phyloP scores from a whole-genome alignment of 306 rosid genomes.

The Canavalia ensiformis region DNA sequence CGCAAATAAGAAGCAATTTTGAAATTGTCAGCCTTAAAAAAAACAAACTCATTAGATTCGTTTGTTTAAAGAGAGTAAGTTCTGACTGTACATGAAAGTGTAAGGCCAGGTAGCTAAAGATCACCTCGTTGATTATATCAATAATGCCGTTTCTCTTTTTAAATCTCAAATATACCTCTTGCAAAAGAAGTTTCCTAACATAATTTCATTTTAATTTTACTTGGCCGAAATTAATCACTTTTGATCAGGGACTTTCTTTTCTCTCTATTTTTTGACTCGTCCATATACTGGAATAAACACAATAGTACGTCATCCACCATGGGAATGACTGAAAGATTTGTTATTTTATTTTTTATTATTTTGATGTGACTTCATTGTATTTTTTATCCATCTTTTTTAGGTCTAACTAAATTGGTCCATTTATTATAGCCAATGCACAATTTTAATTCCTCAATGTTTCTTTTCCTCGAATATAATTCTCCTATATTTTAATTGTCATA shows the following conservation, averaged over 20 bases:
- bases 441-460: not conserved
- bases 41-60: slow-evolving; percentile 12
- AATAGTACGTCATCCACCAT: slow-evolving; percentile 15
- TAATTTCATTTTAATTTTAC: not conserved
- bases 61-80: slow-evolving; percentile 29
- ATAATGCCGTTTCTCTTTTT: not conserved
- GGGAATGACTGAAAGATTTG: not conserved
- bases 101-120: not conserved
- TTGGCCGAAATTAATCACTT: not conserved
- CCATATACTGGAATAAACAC: slow-evolving; percentile 1
- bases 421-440: not conserved
- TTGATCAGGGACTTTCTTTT: not conserved
- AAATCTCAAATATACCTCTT: not conserved
- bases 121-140: not conserved
- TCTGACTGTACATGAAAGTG: slow-evolving; percentile 26
- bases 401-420: no score
- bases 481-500: not conserved
- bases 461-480: not conserved
- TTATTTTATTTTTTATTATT: not conserved
- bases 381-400: not conserved
- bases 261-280: not conserved
- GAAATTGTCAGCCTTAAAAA: not conserved
- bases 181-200: not conserved
- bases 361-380: not conserved
- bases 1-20: slow-evolving; percentile 7